Evolutionary conservation across 164 flowering plant species (phyloP), one percentile per base, ranked within the genome.

Genomic region (Malania oleifera): DNA sequence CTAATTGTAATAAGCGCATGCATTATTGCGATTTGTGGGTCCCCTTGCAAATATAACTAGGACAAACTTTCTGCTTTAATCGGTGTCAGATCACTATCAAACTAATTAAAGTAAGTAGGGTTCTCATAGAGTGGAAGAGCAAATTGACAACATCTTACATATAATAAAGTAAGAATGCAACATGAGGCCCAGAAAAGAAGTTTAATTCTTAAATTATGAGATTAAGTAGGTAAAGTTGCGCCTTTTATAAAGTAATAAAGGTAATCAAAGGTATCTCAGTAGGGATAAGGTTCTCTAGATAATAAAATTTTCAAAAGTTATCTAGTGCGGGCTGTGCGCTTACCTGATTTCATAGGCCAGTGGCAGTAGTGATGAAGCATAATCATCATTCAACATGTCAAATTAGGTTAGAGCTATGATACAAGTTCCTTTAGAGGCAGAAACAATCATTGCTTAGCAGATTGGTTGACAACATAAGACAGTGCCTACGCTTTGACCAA

Each of bases 81-180:
- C 60, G 58, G 60, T 54, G 60, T 66, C 65, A 68, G 59, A 57
- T 68, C 68, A 68, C 45, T 13, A 52, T 71, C 55, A 61, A 65
- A 10, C 24, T 37, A 57, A 56, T 55, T 50, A 59, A 64, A 5
- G 31, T 61, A 57, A 62, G 61, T 69, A 62, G 38, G 67, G 47
- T 38, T 39, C 40, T 35, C 20, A 35, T 44, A 34, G 27, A 54
- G 62, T 54, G 73, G 71, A 54, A 61, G 57, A 67, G 51, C 55
- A 60, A 57, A 54, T 57, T 47, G 62, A 60, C 38, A 10, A 25
- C 24, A 47, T 39, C 57, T 34, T 53, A 24, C 34, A 31, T 29
- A 17, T 29, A 28, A 23, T 45, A 50, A 52, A 62, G 52, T 59
- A 63, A 46, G 27, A 41, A 56, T 52, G 61, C 71, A 59, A 47